A percentile compares a stretch with the other conserved stretches of the same genome.
Evolutionary conservation across 1,284 basidiomycete genomes (phyloP).

Genomic region (Moesziomyces globuligerus): DNA sequence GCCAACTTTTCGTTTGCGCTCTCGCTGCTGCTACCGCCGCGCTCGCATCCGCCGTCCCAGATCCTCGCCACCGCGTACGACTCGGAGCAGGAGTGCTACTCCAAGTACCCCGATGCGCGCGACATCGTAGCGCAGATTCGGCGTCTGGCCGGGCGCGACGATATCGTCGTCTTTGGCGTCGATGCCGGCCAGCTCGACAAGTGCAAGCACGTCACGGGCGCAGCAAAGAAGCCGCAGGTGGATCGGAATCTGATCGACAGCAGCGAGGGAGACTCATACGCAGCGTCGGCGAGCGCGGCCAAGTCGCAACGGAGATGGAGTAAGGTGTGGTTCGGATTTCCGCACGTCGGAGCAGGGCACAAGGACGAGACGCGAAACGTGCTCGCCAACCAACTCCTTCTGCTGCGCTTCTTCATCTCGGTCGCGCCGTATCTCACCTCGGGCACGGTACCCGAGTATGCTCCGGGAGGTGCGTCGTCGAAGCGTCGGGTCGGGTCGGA

Average conservation of each 20-base stretch:
- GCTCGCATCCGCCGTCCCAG: constrained; percentile 73
- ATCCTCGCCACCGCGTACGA: constrained; percentile 90
- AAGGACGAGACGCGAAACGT: constrained; percentile 95
- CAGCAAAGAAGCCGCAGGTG: constrained; percentile 7
- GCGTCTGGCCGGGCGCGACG: constrained; percentile 70
- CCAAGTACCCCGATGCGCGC: constrained; percentile 84
- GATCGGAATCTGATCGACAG: constrained; percentile 9
- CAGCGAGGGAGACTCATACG: neutral
- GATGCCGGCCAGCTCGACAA: constrained; percentile 84
- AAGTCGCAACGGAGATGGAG: constrained; percentile 73
- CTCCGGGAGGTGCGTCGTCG: constrained; percentile 60
- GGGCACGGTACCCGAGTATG: constrained; percentile 48
- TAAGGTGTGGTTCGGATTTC: constrained; percentile 92
- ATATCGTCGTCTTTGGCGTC: constrained; percentile 80
- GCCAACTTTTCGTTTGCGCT: constrained; percentile 88
- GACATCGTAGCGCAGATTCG: constrained; percentile 72
- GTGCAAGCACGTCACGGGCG: constrained; percentile 68
- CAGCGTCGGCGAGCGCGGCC: neutral
- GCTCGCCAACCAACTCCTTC: constrained; percentile 85
- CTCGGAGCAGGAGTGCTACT: constrained; percentile 77
- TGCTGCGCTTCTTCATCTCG: constrained; percentile 84
- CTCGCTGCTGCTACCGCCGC: constrained; percentile 73
- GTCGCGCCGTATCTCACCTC: constrained; percentile 74
- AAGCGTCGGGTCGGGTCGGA: constrained; percentile 15
- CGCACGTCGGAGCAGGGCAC: constrained; percentile 95